Base-by-base conservation (phyloP, 768 basidiomycete species). In the Termitomyces sp. region DNA sequence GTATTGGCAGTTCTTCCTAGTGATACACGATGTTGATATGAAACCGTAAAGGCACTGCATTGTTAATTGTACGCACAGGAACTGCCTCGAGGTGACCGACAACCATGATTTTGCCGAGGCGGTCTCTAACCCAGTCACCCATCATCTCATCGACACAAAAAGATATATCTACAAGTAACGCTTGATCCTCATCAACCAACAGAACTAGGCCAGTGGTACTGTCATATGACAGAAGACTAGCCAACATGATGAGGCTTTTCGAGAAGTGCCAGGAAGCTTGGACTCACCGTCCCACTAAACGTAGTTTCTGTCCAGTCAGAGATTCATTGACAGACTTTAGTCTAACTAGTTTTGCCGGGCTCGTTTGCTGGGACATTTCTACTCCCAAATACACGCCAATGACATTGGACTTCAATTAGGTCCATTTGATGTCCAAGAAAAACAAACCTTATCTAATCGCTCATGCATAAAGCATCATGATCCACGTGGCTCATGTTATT, bases 141-240 rank as follows among this genome's bases (percentile, higher is more conserved):
- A 73, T 69, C 61, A 66, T 64, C 1, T 69, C 62, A 64, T 78
- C 76, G 37, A 88, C 59, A 57, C 82, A 83, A 13, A 85, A 74
- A 45, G 78, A 74, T 9, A 77, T 77, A 65, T 89, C 86, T 8
- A 88, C 81, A 10, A 86, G 71, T 48, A 89, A 64, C 34, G 75
- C 83, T n/a, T 69, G 68, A 13, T 76, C 75, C 47, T 74, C 75
- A 61, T 83, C 82, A n/a, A 79, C 62, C 33, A 89, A 68, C 22
- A 84, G 57, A 14, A 81, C 70, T 14, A 81, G 68, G 4, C 78
- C 79, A 39, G 76, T 78, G 9, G 68, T 63, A 14, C 74, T 71
- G 59, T 88, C 84, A 66, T 86, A 86, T 32, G 78, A 74, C 36
- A 86, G 74, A 61, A 88, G 74, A 64, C 87, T 89, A 64, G 43